Percentiles rank a stretch among this genome's conserved stretches.
Conservation (phyloP, 2,329 filamentous ascomycete genomes). For the Arthrobotrys iridis region DNA sequence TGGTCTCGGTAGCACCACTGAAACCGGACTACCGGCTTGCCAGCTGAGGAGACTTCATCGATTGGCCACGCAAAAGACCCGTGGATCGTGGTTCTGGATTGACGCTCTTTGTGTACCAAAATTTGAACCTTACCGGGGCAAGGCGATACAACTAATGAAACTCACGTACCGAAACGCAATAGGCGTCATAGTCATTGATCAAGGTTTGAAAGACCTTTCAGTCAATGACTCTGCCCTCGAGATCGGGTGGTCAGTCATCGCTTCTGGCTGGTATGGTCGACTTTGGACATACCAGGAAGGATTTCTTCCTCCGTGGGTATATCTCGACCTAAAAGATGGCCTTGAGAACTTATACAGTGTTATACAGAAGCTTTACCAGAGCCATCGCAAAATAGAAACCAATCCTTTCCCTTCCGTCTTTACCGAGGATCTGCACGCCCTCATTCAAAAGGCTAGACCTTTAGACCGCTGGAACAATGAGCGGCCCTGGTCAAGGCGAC, state of each 20-base stretch:
- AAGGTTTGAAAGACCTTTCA: not conserved
- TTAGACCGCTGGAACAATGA: not conserved
- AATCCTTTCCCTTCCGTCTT: conserved; percentile 3
- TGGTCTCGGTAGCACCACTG: conserved; percentile 16
- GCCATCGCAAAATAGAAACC: not conserved
- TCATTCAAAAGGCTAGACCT: not conserved
- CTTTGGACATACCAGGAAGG: not conserved
- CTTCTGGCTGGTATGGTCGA: not conserved
- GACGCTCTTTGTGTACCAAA: conserved; percentile 1
- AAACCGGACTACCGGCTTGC: conserved; percentile 1
- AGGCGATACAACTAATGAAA: conserved; percentile 1
- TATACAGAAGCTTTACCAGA: not conserved
- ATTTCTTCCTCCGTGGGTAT: not conserved
- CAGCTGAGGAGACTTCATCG: not conserved
- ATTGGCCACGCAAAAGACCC: not conserved
- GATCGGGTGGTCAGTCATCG: conserved; percentile 7
- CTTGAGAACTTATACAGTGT: not conserved
- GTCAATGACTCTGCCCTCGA: not conserved
- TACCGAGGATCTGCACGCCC: not conserved
- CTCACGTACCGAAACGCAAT: not conserved
- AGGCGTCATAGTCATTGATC: not conserved
- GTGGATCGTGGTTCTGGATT: not conserved
- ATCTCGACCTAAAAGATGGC: not conserved
- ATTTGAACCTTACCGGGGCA: not conserved
- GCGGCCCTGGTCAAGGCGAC: not conserved